Base-by-base conservation (phyloP, 2,329 filamentous ascomycete species). In the Aspergillus cejpii region DNA sequence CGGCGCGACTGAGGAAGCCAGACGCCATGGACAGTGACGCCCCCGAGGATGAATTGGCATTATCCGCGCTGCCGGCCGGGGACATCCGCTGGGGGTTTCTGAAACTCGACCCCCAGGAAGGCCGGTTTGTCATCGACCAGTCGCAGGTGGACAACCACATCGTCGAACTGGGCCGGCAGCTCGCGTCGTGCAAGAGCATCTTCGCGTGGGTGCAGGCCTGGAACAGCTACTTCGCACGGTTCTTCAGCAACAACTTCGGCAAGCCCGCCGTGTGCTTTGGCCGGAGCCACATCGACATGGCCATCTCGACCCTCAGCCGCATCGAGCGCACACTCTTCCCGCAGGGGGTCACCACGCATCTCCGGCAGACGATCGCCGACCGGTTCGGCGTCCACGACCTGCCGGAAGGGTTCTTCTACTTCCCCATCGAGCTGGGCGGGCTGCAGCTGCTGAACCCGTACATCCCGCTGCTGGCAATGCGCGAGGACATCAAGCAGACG, bases 11-110 rank as follows among this genome's bases (percentile, higher is more conserved):
- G 37, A 52, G 17, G 12, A 40, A 8, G 8, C 33, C 46, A 42
- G 28, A 45, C 20, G 41, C 23, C 45, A 26, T 17, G 23, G 21
- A 24, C 38, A 47, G 26, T 36, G 37, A 20, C 43, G 45, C 46
- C 45, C 41, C 27, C 45, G 28, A 43, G n/a, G 27, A 40, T 38
- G 2, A 42, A 44, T 1, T 24, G 29, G 15, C 14, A 14, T 29
- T 28, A 1, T 33, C 45, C 2, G 5, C 43, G 12, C 70, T 82
- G 2, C 79, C 79, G 1, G 41, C 55, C 3, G 79, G 78, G 1
- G 68, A 75, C 5, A 75, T 82, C 29, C 68, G 72, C 26, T 81
- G 78, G 77, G 79, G 78, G 0, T 80, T 83, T 54, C 67, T 85
- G 19, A 67, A 67, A 29, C 67, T 85, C 3, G 75, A 80, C 24